These are phyloP conservation scores for Microcyclospora tardicrescens DNA, from an alignment of 2,329 filamentous ascomycete species.

Conservation along the genomic window DNA sequence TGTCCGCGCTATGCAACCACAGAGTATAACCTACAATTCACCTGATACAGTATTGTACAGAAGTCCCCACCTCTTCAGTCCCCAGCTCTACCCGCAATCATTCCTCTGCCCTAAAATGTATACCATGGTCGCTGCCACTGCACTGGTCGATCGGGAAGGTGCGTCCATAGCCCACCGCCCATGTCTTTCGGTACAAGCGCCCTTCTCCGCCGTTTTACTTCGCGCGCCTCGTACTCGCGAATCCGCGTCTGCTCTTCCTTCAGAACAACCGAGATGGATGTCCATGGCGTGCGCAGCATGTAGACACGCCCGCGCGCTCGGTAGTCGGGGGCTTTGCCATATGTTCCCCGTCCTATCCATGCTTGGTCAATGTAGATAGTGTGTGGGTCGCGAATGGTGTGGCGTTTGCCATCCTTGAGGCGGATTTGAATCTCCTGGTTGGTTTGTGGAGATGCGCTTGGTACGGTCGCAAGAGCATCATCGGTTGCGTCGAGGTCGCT, in stretches of 20 bases:
- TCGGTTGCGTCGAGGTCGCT: conserved; percentile 1
- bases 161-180: conserved; percentile 64
- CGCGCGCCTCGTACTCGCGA: conserved; percentile 62
- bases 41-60: too few species aligned
- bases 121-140: conserved; percentile 76
- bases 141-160: conserved; percentile 74
- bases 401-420: conserved; percentile 61
- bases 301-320: conserved; percentile 64
- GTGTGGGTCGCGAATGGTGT: conserved; percentile 60
- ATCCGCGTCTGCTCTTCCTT: conserved; percentile 91
- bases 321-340: conserved; percentile 49
- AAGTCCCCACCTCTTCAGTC: too few species aligned
- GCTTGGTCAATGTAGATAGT: conserved; percentile 82
- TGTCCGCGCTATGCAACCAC: too few species aligned
- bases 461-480: background rate
- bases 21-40: too few species aligned
- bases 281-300: conserved; percentile 55
- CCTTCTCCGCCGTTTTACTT: conserved; percentile 55
- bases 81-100: background rate
- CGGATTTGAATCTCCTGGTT: conserved; percentile 45
- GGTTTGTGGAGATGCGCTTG: background rate
- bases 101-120: conserved; percentile 53
- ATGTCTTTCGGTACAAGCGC: conserved; percentile 41
- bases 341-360: conserved; percentile 73
- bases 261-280: conserved; percentile 63